A percentile compares a stretch with the other conserved stretches of the same genome.
phyloP scores from a whole-genome alignment of 805 yeast species.

The Candida cerambycidarum region DNA sequence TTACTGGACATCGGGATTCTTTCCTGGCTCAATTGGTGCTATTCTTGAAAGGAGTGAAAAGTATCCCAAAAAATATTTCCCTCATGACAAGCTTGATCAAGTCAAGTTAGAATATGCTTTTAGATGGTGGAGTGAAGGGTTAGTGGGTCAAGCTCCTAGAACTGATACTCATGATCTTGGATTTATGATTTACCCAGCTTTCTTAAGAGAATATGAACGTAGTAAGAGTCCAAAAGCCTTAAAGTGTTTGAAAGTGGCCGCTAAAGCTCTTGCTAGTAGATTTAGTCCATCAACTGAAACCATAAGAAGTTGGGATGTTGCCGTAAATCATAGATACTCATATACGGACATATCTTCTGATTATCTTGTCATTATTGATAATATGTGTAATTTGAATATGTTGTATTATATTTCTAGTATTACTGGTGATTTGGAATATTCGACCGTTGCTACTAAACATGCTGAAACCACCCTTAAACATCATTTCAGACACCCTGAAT shows the following conservation, averaged over 20 bases:
- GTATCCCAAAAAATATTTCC: constrained; percentile 12
- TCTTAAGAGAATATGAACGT: constrained; percentile 22
- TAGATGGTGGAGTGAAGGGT: constrained; percentile 17
- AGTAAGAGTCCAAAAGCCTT: constrained; percentile 16
- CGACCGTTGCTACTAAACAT: constrained; percentile 27
- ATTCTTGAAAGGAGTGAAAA: constrained; percentile 13
- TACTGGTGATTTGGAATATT: constrained; percentile 24
- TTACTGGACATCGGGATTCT: constrained; percentile 18
- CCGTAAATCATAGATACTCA: constrained; percentile 17
- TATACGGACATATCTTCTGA: constrained; percentile 18
- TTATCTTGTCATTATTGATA: constrained; percentile 27
- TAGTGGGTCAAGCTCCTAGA: constrained; percentile 13
- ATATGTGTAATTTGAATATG: constrained; percentile 23
- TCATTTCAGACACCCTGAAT: constrained; percentile 21
- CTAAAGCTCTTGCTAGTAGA: constrained; percentile 24
- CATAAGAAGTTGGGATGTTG: constrained; percentile 27
- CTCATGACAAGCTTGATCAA: background rate
- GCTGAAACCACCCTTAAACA: constrained; percentile 27
- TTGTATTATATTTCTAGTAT: constrained; percentile 24
- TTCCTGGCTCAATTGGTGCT: constrained; percentile 15
- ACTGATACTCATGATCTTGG: constrained; percentile 30
- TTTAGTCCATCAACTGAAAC: constrained; percentile 20
- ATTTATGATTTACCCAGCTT: constrained; percentile 24
- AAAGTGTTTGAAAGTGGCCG: constrained; percentile 22
- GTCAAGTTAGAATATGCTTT: constrained; percentile 14